Evolutionary conservation across 495 filamentous ascomycete species (phyloP), one percentile per base, ranked within the genome.

Genomic region (Ramalina peruviana): DNA sequence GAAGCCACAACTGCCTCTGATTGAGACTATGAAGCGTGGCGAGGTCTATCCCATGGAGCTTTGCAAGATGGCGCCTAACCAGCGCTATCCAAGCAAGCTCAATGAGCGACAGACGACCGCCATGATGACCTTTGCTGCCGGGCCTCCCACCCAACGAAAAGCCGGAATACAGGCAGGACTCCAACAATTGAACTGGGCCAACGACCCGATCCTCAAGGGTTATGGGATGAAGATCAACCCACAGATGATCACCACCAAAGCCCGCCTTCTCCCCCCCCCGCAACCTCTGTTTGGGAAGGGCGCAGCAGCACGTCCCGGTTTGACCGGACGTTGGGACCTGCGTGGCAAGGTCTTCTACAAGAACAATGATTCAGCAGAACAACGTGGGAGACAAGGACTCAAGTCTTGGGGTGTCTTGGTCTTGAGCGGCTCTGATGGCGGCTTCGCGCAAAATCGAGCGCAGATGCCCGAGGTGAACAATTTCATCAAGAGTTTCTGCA

Each of bases 121-220:
- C 9, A 96, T 98, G 90, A 94, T 98, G 65, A 87, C 82, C 60
- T 86, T 85, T 62, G 87, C 88, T 2, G 80, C 78, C 4, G 70
- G 70, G 23, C 72, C 77, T 2, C 92, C 92, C 0, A 39, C 53
- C 0, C 57, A 79, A 23, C 85, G 90, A 17, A 71, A 76, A 57
- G 46, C 56, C 0, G 70, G 80, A 13, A 83, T 96, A 46, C 53
- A 72, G 27, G 61, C 73, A n/a, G 82, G 81, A 19, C 73, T 93
- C 17, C 54, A 62, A 0, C 72, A 81, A 54, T 72, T 96, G 1
- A 63, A 81, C 23, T 92, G 86, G 76, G 53, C 53, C 0, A 59
- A 73, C 0, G 92, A 98, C 53, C 73, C 69, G 0, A 75, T 83
- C 44, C 69, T 95, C 2, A 60, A 66, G 9, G 58, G 70, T 27